These are phyloP conservation scores for Trichoderma parareesei DNA, from an alignment of 495 filamentous ascomycete species.

Conservation along the genomic window DNA sequence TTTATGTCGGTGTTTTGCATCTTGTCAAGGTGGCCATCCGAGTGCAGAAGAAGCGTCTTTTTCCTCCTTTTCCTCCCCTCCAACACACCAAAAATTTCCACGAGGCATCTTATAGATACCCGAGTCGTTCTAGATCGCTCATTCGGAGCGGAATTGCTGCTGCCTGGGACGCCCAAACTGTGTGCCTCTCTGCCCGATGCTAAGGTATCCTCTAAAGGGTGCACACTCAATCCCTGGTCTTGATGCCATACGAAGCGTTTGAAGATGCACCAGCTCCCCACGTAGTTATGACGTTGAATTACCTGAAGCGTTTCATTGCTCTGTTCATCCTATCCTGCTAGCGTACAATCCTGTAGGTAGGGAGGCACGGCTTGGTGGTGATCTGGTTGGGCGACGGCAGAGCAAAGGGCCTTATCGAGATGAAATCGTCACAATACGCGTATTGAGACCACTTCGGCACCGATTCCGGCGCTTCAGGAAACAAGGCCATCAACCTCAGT, in stretches of 20 bases:
- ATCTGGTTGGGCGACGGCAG: not conserved
- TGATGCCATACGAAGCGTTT: not conserved
- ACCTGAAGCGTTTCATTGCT: not conserved
- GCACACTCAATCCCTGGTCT: not conserved
- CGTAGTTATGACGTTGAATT: conserved; percentile 2
- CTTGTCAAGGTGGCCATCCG: no score
- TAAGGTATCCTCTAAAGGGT: not conserved
- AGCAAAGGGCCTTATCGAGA: not conserved
- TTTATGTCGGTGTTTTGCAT: no score
- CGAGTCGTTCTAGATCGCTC: not conserved
- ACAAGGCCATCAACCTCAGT: not conserved
- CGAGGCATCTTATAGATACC: no score
- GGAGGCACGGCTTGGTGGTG: not conserved
- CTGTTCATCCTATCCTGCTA: not conserved
- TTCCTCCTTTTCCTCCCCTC: no score
- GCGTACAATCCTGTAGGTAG: not conserved
- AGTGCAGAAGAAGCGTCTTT: not conserved
- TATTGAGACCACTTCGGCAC: not conserved
- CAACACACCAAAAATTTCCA: no score
- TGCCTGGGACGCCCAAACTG: not conserved
- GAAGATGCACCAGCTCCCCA: not conserved
- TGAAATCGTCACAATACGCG: not conserved
- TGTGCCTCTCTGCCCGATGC: not conserved
- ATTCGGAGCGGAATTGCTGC: not conserved
- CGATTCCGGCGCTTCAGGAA: not conserved